A percentile compares a stretch with the other conserved stretches of the same genome.
Evolutionary conservation across 805 yeast genomes (phyloP).

Genomic region (Kuraishia piskuri): DNA sequence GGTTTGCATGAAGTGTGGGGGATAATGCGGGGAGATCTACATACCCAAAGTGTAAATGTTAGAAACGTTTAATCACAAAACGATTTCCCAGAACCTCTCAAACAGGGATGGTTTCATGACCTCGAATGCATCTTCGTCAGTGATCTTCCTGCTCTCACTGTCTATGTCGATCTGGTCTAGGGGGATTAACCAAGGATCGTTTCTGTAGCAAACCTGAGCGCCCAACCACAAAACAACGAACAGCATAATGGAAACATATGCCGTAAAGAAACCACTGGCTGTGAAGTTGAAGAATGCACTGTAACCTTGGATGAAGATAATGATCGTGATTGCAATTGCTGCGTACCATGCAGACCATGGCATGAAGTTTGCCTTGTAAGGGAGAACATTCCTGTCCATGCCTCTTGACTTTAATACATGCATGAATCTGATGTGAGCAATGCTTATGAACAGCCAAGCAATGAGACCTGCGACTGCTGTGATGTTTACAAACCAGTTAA

Average conservation of each 20-base stretch:
- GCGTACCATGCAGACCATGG: constrained; percentile 65
- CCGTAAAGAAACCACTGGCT: constrained; percentile 56
- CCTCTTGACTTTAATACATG: constrained; percentile 51
- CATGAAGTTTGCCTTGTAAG: constrained; percentile 67
- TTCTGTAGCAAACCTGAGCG: constrained; percentile 35
- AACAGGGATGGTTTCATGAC: not conserved
- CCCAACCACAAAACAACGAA: constrained; percentile 47
- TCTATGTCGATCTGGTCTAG: constrained; percentile 57
- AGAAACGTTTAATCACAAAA: not conserved
- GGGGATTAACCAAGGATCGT: constrained; percentile 35
- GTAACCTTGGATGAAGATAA: constrained; percentile 39
- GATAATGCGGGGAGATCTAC: not conserved
- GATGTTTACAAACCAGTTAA: constrained; percentile 66
- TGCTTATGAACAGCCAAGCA: constrained; percentile 60
- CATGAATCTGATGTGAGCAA: constrained; percentile 66
- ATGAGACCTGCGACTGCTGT: constrained; percentile 73
- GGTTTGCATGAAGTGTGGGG: not conserved
- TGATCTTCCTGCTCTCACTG: constrained; percentile 42
- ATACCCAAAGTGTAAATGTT: not conserved
- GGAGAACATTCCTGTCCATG: constrained; percentile 58
- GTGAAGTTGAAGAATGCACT: constrained; percentile 44
- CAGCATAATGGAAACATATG: constrained; percentile 61
- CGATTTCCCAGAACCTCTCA: constrained; percentile 3
- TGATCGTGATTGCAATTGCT: constrained; percentile 36
- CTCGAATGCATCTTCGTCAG: constrained; percentile 1